These are phyloP conservation scores for Pichia sp. DNA, from an alignment of 1,139 yeast species.

Conservation along the genomic window DNA sequence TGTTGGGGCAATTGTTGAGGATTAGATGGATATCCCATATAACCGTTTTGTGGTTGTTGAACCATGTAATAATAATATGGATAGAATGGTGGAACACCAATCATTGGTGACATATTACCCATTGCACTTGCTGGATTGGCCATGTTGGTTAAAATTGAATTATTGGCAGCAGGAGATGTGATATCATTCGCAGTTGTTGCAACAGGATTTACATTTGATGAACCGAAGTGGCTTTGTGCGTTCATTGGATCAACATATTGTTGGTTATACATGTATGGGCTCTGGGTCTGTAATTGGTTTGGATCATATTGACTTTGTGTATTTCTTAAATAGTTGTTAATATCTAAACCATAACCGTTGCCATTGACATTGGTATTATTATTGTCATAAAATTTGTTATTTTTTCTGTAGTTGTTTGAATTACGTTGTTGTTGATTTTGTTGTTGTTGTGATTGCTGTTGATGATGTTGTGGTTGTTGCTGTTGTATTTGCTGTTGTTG, in stretches of 20 bases:
- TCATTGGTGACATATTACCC: slow-evolving; percentile 11
- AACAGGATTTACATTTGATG: slow-evolving; percentile 4
- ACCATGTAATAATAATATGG: slow-evolving; percentile 13
- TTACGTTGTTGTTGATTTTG: slow-evolving; percentile 12
- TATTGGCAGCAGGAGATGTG: slow-evolving; percentile 13
- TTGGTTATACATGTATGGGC: slow-evolving; percentile 18
- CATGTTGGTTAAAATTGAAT: slow-evolving; percentile 13
- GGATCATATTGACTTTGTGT: slow-evolving; percentile 23
- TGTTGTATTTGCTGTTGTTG: slow-evolving; percentile 11
- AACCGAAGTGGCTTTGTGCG: slow-evolving; percentile 5
- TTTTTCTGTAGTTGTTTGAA: slow-evolving; percentile 2
- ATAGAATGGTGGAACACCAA: slow-evolving; percentile 9
- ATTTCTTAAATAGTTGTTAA: slow-evolving; percentile 26
- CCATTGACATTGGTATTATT: slow-evolving; percentile 25
- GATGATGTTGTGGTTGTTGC: slow-evolving; percentile 13
- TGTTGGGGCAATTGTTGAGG: slow-evolving; percentile 7
- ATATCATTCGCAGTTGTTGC: slow-evolving; percentile 4
- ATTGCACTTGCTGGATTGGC: slow-evolving; percentile 11
- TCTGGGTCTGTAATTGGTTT: slow-evolving; percentile 18
- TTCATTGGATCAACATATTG: slow-evolving; percentile 16
- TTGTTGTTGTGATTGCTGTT: slow-evolving; percentile 15
- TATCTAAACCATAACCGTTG: slow-evolving; percentile 23
- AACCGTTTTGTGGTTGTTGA: slow-evolving; percentile 13
- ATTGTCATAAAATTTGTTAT: slow-evolving; percentile 20
- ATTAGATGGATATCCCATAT: slow-evolving; percentile 10